Evolutionary conservation across 495 filamentous ascomycete species (phyloP), one percentile per base, ranked within the genome.

Genomic region (Staphylotrichum tortipilum): DNA sequence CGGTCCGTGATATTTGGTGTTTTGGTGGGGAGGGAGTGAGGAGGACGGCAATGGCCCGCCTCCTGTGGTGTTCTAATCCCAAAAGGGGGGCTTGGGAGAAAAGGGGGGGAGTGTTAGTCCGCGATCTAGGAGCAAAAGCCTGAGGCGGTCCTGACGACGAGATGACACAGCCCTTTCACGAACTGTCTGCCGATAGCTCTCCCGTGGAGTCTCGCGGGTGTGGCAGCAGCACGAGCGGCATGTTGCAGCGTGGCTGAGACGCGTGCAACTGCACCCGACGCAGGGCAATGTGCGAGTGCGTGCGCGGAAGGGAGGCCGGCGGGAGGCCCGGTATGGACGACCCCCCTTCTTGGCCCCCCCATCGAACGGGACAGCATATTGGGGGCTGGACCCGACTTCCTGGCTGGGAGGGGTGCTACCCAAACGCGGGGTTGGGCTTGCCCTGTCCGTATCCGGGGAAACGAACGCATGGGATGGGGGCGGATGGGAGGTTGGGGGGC

Each of bases 321-420:
- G 12, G 7, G 6, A 7, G 28, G 28, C 6, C 7, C 6, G 12
- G 12, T 6, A 30, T 30, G 28, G 28, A 6, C 6, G 31, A 34
- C 9, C 11, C 5, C n/a, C 11, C 11, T 34, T 34, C 11, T 34
- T 29, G 28, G 5, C 28, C 5, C 5, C 28, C n/a, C n/a, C n/a
- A n/a, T n/a, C 7, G 29, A 44, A 7, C 24, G 28, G 30, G 23
- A n/a, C 12, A n/a, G n/a, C 17, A 48, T 37, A 41, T 40, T 48
- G 29, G 52, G 46, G 33, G 49, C 22, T 47, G 44, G 52, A 58
- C 57, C 60, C 60, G 57, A 57, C 52, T 60, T 57, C 60, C 60
- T 57, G 60, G 60, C 60, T 54, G 60, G 38, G 40, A 34, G 23
- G n/a, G n/a, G n/a, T n/a, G n/a, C n/a, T n/a, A n/a, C n/a, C n/a